A percentile compares a stretch with the other conserved stretches of the same genome.
These are phyloP conservation scores for Tulasnella sp. DNA, from an alignment of 768 basidiomycete species.

Conservation along the genomic window DNA sequence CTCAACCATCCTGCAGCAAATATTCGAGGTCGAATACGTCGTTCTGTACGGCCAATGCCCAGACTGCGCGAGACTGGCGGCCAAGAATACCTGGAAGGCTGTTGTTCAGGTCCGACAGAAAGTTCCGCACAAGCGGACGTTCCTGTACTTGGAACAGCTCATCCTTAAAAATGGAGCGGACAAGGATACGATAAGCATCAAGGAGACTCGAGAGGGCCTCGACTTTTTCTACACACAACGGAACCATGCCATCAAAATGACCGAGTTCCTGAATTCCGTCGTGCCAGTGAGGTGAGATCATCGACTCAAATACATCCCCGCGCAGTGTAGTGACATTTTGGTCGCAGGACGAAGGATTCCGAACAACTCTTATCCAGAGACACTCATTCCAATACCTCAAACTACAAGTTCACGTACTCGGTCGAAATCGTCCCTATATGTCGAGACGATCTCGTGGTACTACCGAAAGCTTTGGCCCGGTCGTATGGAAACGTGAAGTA, in stretches of 20 bases:
- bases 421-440: conserved; percentile 96
- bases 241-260: conserved; percentile 93
- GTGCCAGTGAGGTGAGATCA: conserved; percentile 75
- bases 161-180: conserved; percentile 96
- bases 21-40: conserved; percentile 94
- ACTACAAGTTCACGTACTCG: conserved; percentile 96
- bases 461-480: conserved; percentile 78
- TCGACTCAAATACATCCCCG: conserved; percentile 33
- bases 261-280: conserved; percentile 82
- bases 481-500: conserved; percentile 75
- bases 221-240: conserved; percentile 95
- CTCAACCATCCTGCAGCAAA: conserved; percentile 92
- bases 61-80: conserved; percentile 87
- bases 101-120: conserved; percentile 99
- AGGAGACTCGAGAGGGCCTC: conserved; percentile 89
- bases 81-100: conserved; percentile 99
- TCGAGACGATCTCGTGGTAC: conserved; percentile 94
- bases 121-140: conserved; percentile 96
- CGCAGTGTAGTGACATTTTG: neutral
- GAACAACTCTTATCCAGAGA: conserved; percentile 93
- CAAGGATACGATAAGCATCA: conserved; percentile 90
- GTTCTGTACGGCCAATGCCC: conserved; percentile 94
- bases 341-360: conserved; percentile 74
- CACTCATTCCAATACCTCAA: conserved; percentile 86
- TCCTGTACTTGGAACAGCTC: conserved; percentile 93